Conservation (phyloP, 2,329 filamentous ascomycete genomes). For the Neofusicoccum umdonicola region DNA sequence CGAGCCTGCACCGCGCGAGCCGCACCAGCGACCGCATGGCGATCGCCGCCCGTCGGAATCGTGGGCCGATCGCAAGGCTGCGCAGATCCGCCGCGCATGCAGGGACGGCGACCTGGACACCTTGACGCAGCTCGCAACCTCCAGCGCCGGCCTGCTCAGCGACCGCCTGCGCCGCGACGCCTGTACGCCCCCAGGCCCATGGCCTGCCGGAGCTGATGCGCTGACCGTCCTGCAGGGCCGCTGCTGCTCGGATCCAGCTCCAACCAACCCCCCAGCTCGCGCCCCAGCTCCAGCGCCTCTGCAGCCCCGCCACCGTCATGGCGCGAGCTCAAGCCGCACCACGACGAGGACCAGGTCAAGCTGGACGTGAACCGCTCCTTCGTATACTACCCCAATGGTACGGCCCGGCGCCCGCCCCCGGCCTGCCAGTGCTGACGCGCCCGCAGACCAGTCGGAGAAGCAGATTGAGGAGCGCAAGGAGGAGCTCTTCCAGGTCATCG, state of each 20-base stretch:
- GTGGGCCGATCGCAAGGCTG: slow-evolving; percentile 26
- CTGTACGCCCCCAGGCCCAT: slow-evolving; percentile 59
- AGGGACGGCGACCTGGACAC: slow-evolving; percentile 37
- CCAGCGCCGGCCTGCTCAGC: slow-evolving; percentile 45
- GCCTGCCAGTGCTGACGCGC: slow-evolving; percentile 22
- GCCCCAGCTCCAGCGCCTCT: slow-evolving; percentile 1
- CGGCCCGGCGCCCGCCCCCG: slow-evolving; percentile 26
- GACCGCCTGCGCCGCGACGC: slow-evolving; percentile 65
- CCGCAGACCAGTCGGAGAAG: slow-evolving; percentile 64
- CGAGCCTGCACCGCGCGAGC: background rate
- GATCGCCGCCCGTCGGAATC: slow-evolving; percentile 17
- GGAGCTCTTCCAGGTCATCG: slow-evolving; percentile 78
- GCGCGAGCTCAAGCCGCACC: slow-evolving; percentile 68
- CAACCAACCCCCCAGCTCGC: slow-evolving; percentile 7
- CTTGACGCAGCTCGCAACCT: slow-evolving; percentile 44
- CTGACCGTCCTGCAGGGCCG: slow-evolving; percentile 54
- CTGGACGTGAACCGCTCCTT: slow-evolving; percentile 96
- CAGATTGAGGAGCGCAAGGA: slow-evolving; percentile 69
- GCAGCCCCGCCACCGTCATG: slow-evolving; percentile 39
- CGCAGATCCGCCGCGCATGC: slow-evolving; percentile 43
- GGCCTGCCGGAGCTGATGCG: slow-evolving; percentile 11
- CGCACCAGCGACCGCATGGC: background rate
- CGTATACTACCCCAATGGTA: slow-evolving; percentile 88
- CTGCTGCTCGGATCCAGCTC: slow-evolving; percentile 47
- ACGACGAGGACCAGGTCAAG: slow-evolving; percentile 85